Conservation (phyloP, 1,284 basidiomycete genomes). For the Ceratobasidium sp. region DNA sequence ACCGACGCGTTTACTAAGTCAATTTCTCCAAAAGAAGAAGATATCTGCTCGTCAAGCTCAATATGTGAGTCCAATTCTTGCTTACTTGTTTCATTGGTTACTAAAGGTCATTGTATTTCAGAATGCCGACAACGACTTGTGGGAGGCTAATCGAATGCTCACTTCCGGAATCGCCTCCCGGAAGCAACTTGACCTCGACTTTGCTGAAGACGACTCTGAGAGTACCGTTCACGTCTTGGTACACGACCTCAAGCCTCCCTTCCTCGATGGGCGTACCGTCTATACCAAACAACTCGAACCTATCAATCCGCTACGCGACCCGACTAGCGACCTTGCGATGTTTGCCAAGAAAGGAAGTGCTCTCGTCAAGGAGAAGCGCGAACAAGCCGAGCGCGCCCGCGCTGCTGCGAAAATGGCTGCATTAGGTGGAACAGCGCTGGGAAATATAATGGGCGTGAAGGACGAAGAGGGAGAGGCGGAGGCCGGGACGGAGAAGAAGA, state of each 20-base stretch:
- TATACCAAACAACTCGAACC: constrained; percentile 98
- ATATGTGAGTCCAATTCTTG: constrained; percentile 72
- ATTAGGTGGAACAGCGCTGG: constrained; percentile 91
- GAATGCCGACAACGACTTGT: constrained; percentile 98
- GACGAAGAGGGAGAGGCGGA: constrained; percentile 92
- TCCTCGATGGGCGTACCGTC: constrained; percentile 95
- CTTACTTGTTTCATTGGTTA: constrained; percentile 24
- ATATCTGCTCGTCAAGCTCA: constrained; percentile 94
- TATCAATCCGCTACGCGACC: constrained; percentile 95
- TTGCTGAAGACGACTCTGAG: constrained; percentile 93
- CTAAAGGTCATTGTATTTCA: constrained; percentile 55
- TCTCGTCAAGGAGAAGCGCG: constrained; percentile 94
- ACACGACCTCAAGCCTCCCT: constrained; percentile 97
- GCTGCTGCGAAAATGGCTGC: constrained; percentile 95
- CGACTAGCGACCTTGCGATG: constrained; percentile 93
- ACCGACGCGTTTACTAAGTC: constrained; percentile 37
- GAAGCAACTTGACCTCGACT: constrained; percentile 85
- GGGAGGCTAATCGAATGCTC: constrained; percentile 98
- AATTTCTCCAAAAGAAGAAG: constrained; percentile 68
- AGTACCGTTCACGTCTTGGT: constrained; percentile 97
- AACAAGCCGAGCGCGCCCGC: constrained; percentile 95
- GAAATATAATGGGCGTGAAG: constrained; percentile 97
- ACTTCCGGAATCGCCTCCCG: constrained; percentile 94
- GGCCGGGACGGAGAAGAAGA: constrained; percentile 68
- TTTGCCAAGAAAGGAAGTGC: constrained; percentile 96